These are phyloP conservation scores for Neurospora tetrasperma DNA, from an alignment of 495 filamentous ascomycete species.

Conservation along the genomic window DNA sequence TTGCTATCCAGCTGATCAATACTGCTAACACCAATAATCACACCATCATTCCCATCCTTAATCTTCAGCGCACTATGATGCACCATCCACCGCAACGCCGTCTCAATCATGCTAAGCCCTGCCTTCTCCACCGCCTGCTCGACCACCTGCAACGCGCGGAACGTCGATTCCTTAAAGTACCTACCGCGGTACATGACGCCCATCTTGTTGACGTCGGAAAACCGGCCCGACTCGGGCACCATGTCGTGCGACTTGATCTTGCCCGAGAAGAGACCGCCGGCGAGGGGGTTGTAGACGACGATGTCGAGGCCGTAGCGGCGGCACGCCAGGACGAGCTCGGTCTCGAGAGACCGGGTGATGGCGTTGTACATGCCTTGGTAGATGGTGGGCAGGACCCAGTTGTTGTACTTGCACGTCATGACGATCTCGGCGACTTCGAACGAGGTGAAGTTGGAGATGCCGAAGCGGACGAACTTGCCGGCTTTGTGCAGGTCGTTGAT, in stretches of 20 bases:
- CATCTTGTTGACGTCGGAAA: conserved; percentile 36
- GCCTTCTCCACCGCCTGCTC: conserved; percentile 67
- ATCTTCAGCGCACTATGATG: conserved; percentile 75
- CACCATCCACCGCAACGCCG: conserved; percentile 67
- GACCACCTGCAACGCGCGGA: conserved; percentile 63
- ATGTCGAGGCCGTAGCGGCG: conserved; percentile 79
- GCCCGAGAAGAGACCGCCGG: conserved; percentile 74
- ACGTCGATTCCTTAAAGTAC: conserved; percentile 73
- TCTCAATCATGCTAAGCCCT: conserved; percentile 70
- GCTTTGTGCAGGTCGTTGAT: conserved; percentile 75
- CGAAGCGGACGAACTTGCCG: conserved; percentile 77
- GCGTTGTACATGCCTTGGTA: conserved; percentile 62
- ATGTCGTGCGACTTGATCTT: conserved; percentile 62
- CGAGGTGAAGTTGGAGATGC: conserved; percentile 75
- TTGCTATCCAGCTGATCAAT: conserved; percentile 66
- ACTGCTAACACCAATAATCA: conserved; percentile 72
- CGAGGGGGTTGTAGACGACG: conserved; percentile 85
- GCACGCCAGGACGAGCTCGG: conserved; percentile 69
- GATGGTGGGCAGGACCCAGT: conserved; percentile 60
- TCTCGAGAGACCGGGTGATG: conserved; percentile 67
- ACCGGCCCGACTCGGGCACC: conserved; percentile 59
- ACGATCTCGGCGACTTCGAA: conserved; percentile 89
- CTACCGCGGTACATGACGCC: conserved; percentile 64
- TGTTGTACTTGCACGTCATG: conserved; percentile 67
- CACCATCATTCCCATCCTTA: conserved; percentile 64